Evolutionary conservation across 768 basidiomycete genomes (phyloP).

Genomic region (Cystobasidium ongulense): DNA sequence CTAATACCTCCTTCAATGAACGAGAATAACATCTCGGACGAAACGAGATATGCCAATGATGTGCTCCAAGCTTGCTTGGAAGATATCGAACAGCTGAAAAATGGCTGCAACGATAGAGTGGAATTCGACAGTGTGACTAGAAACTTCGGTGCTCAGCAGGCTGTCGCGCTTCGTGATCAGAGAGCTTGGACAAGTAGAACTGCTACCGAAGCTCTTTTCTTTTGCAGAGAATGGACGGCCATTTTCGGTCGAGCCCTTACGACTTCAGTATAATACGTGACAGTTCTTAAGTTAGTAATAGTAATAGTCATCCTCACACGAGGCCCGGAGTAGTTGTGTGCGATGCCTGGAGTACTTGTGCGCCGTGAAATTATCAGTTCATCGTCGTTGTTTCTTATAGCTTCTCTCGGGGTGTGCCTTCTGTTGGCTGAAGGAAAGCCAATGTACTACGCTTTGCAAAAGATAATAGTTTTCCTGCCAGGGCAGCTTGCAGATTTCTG

Average conservation of each 20-base stretch:
- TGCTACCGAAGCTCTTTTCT: conserved; percentile 83
- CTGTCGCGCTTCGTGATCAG: conserved; percentile 91
- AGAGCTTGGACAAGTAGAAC: conserved; percentile 89
- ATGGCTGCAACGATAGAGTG: conserved; percentile 82
- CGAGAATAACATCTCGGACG: conserved; percentile 24
- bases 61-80: conserved; percentile 75
- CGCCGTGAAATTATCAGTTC: no score
- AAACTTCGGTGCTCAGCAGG: conserved; percentile 97
- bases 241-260: conserved; percentile 8
- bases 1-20: conserved; percentile 53
- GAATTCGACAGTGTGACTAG: conserved; percentile 86
- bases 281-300: background rate
- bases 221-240: conserved; percentile 22
- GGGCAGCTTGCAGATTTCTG: no score
- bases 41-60: conserved; percentile 29
- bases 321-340: no score
- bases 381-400: no score
- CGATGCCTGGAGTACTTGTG: no score
- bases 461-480: no score
- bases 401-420: no score
- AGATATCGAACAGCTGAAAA: conserved; percentile 75
- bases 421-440: no score
- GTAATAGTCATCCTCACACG: no score
- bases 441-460: no score
- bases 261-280: background rate